Evolutionary conservation across 805 yeast genomes (phyloP), one percentile per base, ranked within the genome.

Genomic region (Cyberlindnera nakhonratchasimensis): DNA sequence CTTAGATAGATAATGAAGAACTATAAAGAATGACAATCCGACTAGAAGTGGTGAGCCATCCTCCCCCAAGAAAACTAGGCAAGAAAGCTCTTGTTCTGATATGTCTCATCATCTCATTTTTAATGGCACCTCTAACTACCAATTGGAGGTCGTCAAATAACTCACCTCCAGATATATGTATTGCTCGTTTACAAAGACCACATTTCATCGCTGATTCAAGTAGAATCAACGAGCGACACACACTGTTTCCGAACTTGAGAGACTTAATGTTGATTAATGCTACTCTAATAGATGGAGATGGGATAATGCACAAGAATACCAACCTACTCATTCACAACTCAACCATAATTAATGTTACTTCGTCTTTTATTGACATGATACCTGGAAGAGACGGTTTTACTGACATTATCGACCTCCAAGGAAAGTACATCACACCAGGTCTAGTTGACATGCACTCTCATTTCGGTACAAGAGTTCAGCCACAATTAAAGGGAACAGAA

Each of bases 371-470:
- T 6, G 14, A 21, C 5, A n/a, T 29, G 8, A 4, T 21, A 4
- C 29, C 29, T 17, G 26, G n/a, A 12, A 34, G 34, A 14, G 32
- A 33, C 18, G 24, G 22, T 12, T 6, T 28, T 8, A 39, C 42
- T 7, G 29, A 33, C 19, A n/a, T 34, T n/a, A 13, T 29, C 20
- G 22, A 40, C 17, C 25, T 40, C 20, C 33, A 40, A 12, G 43
- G 43, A 6, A 29, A 25, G 31, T 40, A 32, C 32, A 22, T 40
- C 6, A 29, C 43, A 2, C 43, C 43, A 12, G 43, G 43, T 4
- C 39, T 40, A 20, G 26, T 40, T 4, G 43, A 40, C 19, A 40
- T 40, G 43, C 43, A 40, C 19, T 40, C 43, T 11, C 43, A 40
- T 21, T 40, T 34, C 16, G 43, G 43, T 14, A 40, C 43, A 5